These are phyloP conservation scores for Capsicum baccatum DNA, from an alignment of 257 asterid genomes.

Conservation along the genomic window DNA sequence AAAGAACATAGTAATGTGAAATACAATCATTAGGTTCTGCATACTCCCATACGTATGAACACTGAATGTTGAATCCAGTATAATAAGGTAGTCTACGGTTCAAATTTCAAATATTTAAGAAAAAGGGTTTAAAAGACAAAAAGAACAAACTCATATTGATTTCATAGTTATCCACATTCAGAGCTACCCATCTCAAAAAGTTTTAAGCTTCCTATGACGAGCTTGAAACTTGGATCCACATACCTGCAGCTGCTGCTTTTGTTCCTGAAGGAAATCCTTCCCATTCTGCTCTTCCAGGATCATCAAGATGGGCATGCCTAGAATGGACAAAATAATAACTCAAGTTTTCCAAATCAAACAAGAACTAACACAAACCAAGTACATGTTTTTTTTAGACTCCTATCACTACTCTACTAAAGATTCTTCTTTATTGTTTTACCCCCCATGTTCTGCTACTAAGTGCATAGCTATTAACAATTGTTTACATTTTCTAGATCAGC, in stretches of 20 bases:
- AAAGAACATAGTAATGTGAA: slow-evolving; percentile 20
- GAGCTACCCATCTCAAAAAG: neutral
- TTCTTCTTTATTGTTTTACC: neutral
- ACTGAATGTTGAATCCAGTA: neutral
- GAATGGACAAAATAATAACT: slow-evolving; percentile 12
- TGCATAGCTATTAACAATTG: neutral
- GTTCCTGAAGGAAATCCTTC: slow-evolving; percentile 99
- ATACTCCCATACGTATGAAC: neutral
- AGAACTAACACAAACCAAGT: slow-evolving; percentile 6
- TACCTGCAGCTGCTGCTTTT: slow-evolving; percentile 98
- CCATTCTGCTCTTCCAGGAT: slow-evolving; percentile 98
- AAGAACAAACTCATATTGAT: neutral
- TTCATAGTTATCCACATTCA: neutral
- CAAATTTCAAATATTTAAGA: neutral
- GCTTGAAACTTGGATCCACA: slow-evolving; percentile 30
- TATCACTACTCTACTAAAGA: neutral
- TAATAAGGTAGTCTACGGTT: neutral
- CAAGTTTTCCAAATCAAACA: neutral
- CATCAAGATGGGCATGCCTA: slow-evolving; percentile 95
- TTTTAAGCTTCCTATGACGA: neutral
- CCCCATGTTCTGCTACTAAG: neutral
- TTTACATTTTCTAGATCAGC: neutral
- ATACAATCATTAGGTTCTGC: neutral
- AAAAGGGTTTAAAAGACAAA: neutral
- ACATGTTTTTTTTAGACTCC: neutral